phyloP scores from a whole-genome alignment of 2,329 filamentous ascomycete species.

The Didymella arachidicola region DNA sequence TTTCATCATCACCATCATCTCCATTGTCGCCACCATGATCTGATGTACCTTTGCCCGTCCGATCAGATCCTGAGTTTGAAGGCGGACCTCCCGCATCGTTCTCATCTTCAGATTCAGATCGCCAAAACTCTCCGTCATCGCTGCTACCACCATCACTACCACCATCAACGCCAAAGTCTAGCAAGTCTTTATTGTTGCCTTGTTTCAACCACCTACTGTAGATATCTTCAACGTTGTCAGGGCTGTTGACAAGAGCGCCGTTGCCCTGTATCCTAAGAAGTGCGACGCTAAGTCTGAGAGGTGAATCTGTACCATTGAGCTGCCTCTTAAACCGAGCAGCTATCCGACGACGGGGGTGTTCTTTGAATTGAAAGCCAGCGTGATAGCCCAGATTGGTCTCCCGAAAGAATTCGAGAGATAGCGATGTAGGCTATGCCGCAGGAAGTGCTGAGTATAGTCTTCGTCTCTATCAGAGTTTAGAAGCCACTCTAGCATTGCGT shows the following conservation, averaged over 20 bases:
- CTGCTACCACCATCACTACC: background rate
- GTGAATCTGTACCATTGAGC: too few relatives aligned
- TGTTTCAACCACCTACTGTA: background rate
- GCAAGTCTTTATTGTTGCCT: background rate
- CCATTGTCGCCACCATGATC: too few relatives aligned
- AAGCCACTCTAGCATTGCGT: background rate
- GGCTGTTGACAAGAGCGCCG: too few relatives aligned
- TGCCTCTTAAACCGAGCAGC: too few relatives aligned
- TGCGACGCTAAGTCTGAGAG: too few relatives aligned
- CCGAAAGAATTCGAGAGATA: too few relatives aligned
- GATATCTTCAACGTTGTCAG: background rate
- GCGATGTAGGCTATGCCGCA: background rate
- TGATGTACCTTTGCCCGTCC: too few relatives aligned
- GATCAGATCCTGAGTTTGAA: too few relatives aligned
- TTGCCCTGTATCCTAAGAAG: too few relatives aligned
- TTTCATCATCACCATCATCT: too few relatives aligned
- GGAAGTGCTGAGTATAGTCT: background rate
- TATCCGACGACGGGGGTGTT: too few relatives aligned
- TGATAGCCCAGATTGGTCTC: background rate
- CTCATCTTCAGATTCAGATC: background rate
- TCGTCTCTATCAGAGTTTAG: background rate
- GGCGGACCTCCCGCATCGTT: background rate
- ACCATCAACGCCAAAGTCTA: background rate
- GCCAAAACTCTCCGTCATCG: background rate
- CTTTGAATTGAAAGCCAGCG: background rate